These are phyloP conservation scores for Russula sp. DNA, from an alignment of 768 basidiomycete species.

Conservation along the genomic window DNA sequence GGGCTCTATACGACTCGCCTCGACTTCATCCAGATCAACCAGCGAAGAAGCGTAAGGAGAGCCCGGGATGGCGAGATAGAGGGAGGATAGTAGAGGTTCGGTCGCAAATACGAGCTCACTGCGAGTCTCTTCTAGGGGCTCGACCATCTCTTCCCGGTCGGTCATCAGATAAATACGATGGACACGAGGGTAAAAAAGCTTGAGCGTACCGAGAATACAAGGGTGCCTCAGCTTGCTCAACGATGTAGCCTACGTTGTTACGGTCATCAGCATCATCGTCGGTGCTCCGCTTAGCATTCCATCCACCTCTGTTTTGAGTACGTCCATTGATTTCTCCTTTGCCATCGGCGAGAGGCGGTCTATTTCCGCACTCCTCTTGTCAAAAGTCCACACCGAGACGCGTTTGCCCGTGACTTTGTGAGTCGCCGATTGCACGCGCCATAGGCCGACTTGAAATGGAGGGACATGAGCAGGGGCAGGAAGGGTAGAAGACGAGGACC, in stretches of 20 bases:
- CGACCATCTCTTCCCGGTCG: slow-evolving; percentile 76
- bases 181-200: slow-evolving; percentile 7
- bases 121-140: slow-evolving; percentile 91
- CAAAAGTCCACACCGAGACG: slow-evolving; percentile 89
- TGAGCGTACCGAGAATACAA: slow-evolving; percentile 69
- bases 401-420: slow-evolving; percentile 89
- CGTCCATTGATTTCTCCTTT: slow-evolving; percentile 72
- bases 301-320: slow-evolving; percentile 84
- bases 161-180: slow-evolving; percentile 18
- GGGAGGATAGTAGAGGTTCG: slow-evolving; percentile 78
- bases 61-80: slow-evolving; percentile 70
- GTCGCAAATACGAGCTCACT: slow-evolving; percentile 90
- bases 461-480: slow-evolving; percentile 40
- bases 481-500: slow-evolving; percentile 32
- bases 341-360: slow-evolving; percentile 59
- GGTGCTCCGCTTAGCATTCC: neutral
- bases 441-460: slow-evolving; percentile 70
- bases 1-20: slow-evolving; percentile 44
- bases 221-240: slow-evolving; percentile 86
- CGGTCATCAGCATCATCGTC: slow-evolving; percentile 1
- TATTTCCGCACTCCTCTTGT: slow-evolving; percentile 72
- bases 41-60: slow-evolving; percentile 48
- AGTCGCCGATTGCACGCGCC: slow-evolving; percentile 80
- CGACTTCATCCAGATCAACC: slow-evolving; percentile 92
- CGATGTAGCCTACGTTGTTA: slow-evolving; percentile 59